These are phyloP conservation scores for Ophiocordyceps robertsii DNA, from an alignment of 2,329 filamentous ascomycete species.

Conservation along the genomic window DNA sequence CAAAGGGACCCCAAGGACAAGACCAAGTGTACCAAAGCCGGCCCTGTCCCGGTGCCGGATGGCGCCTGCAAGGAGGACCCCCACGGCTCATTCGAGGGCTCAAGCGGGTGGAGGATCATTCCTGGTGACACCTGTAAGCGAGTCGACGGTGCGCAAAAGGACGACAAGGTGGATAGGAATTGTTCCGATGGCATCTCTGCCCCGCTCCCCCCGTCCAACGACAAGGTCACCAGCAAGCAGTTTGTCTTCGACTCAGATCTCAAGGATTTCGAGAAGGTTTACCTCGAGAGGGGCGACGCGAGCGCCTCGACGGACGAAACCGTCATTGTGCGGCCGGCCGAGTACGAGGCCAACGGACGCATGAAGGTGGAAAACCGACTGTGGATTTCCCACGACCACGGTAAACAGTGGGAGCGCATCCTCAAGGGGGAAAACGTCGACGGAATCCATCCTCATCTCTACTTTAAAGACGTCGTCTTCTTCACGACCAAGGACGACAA, in stretches of 20 bases:
- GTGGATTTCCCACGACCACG: slow-evolving; percentile 71
- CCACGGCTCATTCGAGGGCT: slow-evolving; percentile 65
- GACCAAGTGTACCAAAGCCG: slow-evolving; percentile 53
- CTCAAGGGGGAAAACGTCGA: slow-evolving; percentile 57
- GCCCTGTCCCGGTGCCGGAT: slow-evolving; percentile 50
- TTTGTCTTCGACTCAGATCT: slow-evolving; percentile 49
- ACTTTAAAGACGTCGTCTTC: slow-evolving; percentile 76
- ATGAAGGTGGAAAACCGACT: slow-evolving; percentile 39
- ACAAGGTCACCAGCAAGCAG: slow-evolving; percentile 49
- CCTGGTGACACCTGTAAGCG: slow-evolving; percentile 65
- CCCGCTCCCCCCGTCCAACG: slow-evolving; percentile 42
- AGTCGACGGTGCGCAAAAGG: slow-evolving; percentile 48
- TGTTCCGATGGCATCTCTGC: slow-evolving; percentile 50
- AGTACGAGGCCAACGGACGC: slow-evolving; percentile 13
- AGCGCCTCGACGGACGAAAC: slow-evolving; percentile 59
- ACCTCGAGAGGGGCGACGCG: slow-evolving; percentile 63
- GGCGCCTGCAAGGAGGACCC: slow-evolving; percentile 55
- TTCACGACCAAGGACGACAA: slow-evolving; percentile 57
- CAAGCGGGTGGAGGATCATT: slow-evolving; percentile 85
- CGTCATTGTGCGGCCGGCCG: slow-evolving; percentile 39
- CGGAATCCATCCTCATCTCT: slow-evolving; percentile 61
- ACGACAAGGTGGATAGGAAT: slow-evolving; percentile 58
- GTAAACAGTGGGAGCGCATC: slow-evolving; percentile 67
- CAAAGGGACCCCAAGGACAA: slow-evolving; percentile 48
- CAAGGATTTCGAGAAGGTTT: slow-evolving; percentile 43